These are phyloP conservation scores for Monilinia polystroma DNA, from an alignment of 2,329 filamentous ascomycete species.

Conservation along the genomic window DNA sequence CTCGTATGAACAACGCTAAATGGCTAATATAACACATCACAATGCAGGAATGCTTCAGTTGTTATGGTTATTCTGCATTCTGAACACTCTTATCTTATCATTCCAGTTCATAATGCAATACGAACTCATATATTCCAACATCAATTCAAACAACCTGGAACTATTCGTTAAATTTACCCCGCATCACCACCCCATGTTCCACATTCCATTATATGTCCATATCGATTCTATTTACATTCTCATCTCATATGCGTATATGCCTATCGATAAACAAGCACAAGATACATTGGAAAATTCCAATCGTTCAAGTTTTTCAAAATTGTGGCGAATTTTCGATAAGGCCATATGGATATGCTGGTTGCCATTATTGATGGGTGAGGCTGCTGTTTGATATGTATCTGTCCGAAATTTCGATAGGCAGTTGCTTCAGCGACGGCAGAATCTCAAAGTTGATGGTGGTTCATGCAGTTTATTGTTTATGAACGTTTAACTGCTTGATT, in stretches of 20 bases:
- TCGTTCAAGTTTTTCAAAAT: background rate
- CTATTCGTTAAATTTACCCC: background rate
- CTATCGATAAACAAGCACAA: background rate
- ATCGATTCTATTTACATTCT: background rate
- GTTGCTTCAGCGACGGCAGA: background rate
- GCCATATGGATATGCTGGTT: background rate
- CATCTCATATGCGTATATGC: background rate
- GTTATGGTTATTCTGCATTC: no score
- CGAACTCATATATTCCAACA: background rate
- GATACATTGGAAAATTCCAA: background rate
- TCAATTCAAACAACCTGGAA: background rate
- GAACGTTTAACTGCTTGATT: no score
- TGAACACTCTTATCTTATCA: background rate
- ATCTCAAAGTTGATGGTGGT: background rate
- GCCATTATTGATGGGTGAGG: background rate
- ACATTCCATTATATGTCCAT: background rate
- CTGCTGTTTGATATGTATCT: background rate
- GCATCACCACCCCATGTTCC: background rate
- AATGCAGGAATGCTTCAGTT: background rate
- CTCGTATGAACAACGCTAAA: background rate
- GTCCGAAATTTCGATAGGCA: background rate
- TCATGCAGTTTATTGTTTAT: no score
- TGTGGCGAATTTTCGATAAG: conserved; percentile 3
- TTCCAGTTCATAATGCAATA: background rate
- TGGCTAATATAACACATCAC: background rate